These are phyloP conservation scores for Hippophae tibetana DNA, from an alignment of 306 rosid genomes.

Conservation along the genomic window DNA sequence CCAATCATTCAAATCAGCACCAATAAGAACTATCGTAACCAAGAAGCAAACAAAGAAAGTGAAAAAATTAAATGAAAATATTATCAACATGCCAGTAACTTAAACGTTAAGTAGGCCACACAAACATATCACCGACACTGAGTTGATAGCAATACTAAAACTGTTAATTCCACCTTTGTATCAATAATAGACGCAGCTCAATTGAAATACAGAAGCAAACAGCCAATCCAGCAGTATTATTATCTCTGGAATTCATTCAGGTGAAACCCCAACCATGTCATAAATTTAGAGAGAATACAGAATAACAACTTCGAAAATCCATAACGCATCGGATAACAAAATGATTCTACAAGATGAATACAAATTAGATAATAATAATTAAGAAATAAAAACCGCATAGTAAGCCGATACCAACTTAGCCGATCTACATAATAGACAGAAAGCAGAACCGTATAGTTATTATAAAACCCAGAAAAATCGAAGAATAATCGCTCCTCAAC, in stretches of 20 bases:
- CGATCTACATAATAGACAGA: conserved; percentile 20
- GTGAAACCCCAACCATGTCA: not conserved
- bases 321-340: not conserved
- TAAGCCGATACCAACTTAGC: not conserved
- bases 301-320: not conserved
- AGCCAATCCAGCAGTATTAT: not conserved
- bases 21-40: no score
- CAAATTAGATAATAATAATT: not conserved
- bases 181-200: no score
- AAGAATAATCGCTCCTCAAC: conserved; percentile 3
- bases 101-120: no score
- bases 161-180: no score
- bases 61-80: no score
- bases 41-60: no score
- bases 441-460: not conserved
- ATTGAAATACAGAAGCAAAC: not conserved
- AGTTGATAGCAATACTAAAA: no score
- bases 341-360: not conserved
- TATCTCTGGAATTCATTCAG: no score
- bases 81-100: no score
- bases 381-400: not conserved
- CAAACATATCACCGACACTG: no score
- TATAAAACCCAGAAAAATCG: conserved; percentile 12
- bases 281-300: not conserved
- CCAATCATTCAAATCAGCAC: no score